phyloP scores from a whole-genome alignment of 2,329 filamentous ascomycete species.

The Aspergillus terreus region DNA sequence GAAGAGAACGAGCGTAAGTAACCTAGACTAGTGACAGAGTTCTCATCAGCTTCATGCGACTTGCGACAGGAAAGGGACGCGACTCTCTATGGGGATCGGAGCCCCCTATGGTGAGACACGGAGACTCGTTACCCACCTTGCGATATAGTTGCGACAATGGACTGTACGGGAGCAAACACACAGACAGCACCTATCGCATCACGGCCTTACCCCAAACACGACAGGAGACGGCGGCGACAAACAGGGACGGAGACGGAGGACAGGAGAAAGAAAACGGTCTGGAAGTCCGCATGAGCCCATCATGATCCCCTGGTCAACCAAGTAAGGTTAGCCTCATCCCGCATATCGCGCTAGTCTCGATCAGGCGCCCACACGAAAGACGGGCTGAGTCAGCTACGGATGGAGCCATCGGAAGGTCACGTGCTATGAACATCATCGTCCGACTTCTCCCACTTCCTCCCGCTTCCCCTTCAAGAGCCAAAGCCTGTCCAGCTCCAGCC shows the following conservation, averaged over 20 bases:
- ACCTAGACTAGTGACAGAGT: slow-evolving; percentile 5
- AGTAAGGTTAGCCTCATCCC: not conserved
- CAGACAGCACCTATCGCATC: slow-evolving; percentile 4
- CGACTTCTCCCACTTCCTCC: slow-evolving; percentile 28
- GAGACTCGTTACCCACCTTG: slow-evolving; percentile 11
- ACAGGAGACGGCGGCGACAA: not conserved
- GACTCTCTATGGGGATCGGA: not conserved
- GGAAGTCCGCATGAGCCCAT: not conserved
- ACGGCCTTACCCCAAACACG: slow-evolving; percentile 3
- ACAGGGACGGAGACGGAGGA: not conserved
- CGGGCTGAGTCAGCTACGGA: slow-evolving; percentile 16
- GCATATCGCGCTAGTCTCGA: not conserved
- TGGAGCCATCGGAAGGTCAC: slow-evolving; percentile 21
- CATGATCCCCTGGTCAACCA: not conserved
- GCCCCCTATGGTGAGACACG: not conserved
- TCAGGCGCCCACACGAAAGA: not conserved
- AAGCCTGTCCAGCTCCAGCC: slow-evolving; percentile 13
- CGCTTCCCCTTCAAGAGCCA: slow-evolving; percentile 18
- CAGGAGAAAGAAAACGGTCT: not conserved
- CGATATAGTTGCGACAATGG: slow-evolving; percentile 3
- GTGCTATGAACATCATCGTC: slow-evolving; percentile 34
- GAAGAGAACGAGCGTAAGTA: slow-evolving; percentile 17
- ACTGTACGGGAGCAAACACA: not conserved
- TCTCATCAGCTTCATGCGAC: too few relatives aligned
- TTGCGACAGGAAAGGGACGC: not conserved